A percentile compares a stretch with the other conserved stretches of the same genome.
Evolutionary conservation across 164 flowering plant species (phyloP).

Genomic region (Aristolochia contorta): DNA sequence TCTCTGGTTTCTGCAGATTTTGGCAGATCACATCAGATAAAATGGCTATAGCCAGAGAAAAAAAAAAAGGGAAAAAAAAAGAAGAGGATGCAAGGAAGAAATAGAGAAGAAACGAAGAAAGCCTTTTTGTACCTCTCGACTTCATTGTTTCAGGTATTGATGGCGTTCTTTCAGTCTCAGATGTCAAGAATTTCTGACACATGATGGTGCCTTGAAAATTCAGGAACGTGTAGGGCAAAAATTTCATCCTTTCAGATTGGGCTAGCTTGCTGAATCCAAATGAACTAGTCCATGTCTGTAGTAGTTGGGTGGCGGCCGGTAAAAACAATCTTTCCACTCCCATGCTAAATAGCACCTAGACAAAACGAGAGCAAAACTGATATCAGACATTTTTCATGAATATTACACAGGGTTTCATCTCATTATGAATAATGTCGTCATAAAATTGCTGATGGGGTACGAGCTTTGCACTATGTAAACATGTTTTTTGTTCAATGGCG

Average conservation of each 20-base stretch:
- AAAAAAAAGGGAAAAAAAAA: background rate
- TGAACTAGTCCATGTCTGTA: conserved; percentile 59
- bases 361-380: no score
- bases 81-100: background rate
- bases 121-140: background rate
- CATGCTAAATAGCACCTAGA: conserved; percentile 47
- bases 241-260: conserved; percentile 39
- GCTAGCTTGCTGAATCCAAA: conserved; percentile 68
- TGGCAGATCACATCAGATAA: no score
- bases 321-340: conserved; percentile 71
- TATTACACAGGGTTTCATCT: no score
- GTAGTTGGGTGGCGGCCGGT: conserved; percentile 52
- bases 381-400: background rate
- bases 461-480: no score
- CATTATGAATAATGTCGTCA: no score
- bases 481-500: no score
- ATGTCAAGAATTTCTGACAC: conserved; percentile 60
- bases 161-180: background rate
- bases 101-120: background rate
- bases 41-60: background rate
- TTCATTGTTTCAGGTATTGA: background rate
- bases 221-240: conserved; percentile 44
- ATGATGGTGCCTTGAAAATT: conserved; percentile 56
- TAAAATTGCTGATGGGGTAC: no score
- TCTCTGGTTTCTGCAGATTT: no score